These are phyloP conservation scores for Boletus rex-veris DNA, from an alignment of 768 basidiomycete species.

Conservation along the genomic window DNA sequence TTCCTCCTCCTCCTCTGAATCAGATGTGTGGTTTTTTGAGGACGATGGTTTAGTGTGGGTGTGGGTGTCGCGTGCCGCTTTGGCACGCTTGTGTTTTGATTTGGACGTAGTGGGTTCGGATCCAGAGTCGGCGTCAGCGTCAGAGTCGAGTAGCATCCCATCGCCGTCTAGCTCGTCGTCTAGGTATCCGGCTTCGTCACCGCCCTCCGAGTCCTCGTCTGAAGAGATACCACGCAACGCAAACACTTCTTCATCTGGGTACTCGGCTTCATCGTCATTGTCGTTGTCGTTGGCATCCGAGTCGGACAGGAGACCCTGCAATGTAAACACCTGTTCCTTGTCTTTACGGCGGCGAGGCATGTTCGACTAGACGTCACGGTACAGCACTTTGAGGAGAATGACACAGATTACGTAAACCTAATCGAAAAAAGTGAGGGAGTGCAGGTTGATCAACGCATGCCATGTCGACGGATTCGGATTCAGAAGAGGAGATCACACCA, in stretches of 20 bases:
- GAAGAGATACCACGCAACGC: conserved; percentile 56
- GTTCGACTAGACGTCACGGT: no score
- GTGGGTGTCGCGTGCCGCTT: conserved; percentile 12
- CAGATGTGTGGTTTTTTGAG: conserved; percentile 6
- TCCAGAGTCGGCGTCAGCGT: neutral
- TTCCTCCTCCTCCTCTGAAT: conserved; percentile 44
- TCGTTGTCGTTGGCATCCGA: neutral
- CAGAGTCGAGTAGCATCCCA: conserved; percentile 23
- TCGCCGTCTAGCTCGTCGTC: conserved; percentile 16
- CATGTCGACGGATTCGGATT: conserved; percentile 21
- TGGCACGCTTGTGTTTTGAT: conserved; percentile 10
- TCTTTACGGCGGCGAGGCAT: conserved; percentile 29
- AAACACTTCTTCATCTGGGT: conserved; percentile 64
- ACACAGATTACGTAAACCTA: neutral
- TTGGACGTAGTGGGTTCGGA: conserved; percentile 6
- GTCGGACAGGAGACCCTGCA: conserved; percentile 50
- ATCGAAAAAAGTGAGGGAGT: neutral
- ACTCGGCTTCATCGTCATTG: conserved; percentile 42
- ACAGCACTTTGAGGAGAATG: no score
- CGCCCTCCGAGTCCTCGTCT: conserved; percentile 15
- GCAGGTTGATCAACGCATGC: neutral
- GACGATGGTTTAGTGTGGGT: conserved; percentile 15
- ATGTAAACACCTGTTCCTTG: conserved; percentile 78
- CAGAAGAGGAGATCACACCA: conserved; percentile 47
- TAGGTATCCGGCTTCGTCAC: conserved; percentile 41